A percentile compares a stretch with the other conserved stretches of the same genome.
phyloP scores from a whole-genome alignment of 2,329 filamentous ascomycete species.

The Chaetomiaceae sp. region DNA sequence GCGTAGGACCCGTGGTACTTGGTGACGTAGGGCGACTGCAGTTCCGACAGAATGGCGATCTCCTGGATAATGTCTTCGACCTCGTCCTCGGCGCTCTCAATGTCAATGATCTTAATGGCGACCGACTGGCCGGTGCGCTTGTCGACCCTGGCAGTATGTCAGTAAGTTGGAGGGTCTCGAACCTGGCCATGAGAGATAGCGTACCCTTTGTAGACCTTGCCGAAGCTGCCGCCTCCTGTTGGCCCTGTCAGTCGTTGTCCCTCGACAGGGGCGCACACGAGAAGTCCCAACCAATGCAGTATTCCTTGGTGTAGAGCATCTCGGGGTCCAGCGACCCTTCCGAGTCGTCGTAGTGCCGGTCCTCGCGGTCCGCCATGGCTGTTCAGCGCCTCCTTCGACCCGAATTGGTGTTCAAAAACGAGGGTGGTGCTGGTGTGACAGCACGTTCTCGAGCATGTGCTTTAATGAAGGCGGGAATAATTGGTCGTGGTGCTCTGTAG shows the following conservation, averaged over 20 bases:
- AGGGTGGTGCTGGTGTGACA: too few species aligned
- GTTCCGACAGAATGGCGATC: constrained; percentile 92
- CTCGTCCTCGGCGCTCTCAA: constrained; percentile 98
- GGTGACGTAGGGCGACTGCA: constrained; percentile 93
- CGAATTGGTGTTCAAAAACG: not conserved
- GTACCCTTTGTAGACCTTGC: constrained; percentile 97
- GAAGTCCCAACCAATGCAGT: constrained; percentile 66
- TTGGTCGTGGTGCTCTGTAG: too few species aligned
- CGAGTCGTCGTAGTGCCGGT: constrained; percentile 42
- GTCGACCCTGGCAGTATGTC: constrained; percentile 63
- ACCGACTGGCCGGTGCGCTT: constrained; percentile 89
- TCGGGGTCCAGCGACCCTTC: constrained; percentile 73
- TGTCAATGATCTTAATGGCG: constrained; percentile 97
- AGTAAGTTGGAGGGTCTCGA: constrained; percentile 3
- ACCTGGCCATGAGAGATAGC: constrained; percentile 21
- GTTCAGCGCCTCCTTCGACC: not conserved
- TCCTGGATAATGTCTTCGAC: constrained; percentile 99
- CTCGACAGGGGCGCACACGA: not conserved
- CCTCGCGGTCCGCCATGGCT: constrained; percentile 44
- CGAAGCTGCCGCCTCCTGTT: constrained; percentile 90
- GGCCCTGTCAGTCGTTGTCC: constrained; percentile 23
- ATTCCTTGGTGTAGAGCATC: constrained; percentile 88
- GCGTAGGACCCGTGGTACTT: constrained; percentile 97
- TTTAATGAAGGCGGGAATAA: not conserved
- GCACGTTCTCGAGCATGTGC: not conserved